Evolutionary conservation across 2,329 filamentous ascomycete species (phyloP).

Genomic region (Apiospora phragmitis): DNA sequence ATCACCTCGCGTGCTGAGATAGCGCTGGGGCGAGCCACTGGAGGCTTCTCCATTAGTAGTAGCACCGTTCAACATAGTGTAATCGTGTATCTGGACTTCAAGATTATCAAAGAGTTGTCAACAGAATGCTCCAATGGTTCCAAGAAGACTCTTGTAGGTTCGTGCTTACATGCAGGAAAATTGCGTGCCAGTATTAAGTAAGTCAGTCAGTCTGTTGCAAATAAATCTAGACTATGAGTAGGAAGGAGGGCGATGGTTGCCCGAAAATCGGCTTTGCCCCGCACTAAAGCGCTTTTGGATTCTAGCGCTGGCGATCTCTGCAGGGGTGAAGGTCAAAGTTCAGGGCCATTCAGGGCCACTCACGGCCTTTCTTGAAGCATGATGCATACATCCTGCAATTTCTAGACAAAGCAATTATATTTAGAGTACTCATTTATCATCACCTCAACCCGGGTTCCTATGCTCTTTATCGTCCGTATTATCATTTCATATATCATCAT

Average conservation of each 20-base stretch:
- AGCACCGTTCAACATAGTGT: conserved; percentile 40
- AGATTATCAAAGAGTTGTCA: background rate
- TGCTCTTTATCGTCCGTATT: background rate
- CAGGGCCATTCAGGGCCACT: background rate
- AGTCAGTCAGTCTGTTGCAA: background rate
- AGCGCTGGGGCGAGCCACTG: conserved; percentile 43
- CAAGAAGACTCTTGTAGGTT: background rate
- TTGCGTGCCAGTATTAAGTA: background rate
- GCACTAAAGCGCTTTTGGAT: background rate
- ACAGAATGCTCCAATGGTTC: background rate
- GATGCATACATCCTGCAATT: background rate
- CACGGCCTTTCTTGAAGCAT: too few species aligned
- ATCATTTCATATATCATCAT: background rate
- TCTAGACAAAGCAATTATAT: background rate
- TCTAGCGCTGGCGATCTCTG: background rate
- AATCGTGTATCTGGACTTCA: background rate
- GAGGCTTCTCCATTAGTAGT: conserved; percentile 33
- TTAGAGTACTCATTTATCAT: background rate
- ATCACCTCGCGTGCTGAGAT: conserved; percentile 52
- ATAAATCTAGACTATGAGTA: background rate
- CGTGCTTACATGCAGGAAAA: background rate
- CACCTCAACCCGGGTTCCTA: background rate
- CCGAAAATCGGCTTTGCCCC: conserved; percentile 10
- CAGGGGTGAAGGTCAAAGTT: background rate
- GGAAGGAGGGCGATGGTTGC: conserved; percentile 3